phyloP scores from a whole-genome alignment of 768 basidiomycete species.

The Daedalea quercina region DNA sequence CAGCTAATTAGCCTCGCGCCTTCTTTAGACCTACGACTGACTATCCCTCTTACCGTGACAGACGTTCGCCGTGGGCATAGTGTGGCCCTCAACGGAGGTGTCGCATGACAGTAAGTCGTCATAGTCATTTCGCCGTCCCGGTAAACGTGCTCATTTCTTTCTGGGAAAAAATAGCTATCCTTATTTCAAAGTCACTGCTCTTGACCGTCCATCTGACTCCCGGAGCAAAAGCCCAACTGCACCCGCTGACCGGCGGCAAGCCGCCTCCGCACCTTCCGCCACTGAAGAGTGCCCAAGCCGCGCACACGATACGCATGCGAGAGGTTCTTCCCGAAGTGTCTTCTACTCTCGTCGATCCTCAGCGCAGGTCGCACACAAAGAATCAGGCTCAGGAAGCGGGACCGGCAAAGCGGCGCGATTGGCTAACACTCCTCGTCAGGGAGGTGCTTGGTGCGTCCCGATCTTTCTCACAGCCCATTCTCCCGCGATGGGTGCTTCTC shows the following conservation, averaged over 20 bases:
- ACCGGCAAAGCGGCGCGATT: slow-evolving; percentile 41
- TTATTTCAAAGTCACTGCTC: slow-evolving; percentile 48
- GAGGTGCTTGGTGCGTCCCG: slow-evolving; percentile 57
- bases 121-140: slow-evolving; percentile 2
- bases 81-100: slow-evolving; percentile 70
- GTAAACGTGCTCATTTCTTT: neutral
- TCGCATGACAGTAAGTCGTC: slow-evolving; percentile 47
- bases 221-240: slow-evolving; percentile 42
- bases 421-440: slow-evolving; percentile 60
- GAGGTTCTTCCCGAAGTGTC: slow-evolving; percentile 30
- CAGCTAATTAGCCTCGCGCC: slow-evolving; percentile 1
- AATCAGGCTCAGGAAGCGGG: slow-evolving; percentile 13
- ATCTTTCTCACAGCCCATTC: neutral
- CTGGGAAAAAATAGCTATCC: slow-evolving; percentile 36
- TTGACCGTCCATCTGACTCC: slow-evolving; percentile 53
- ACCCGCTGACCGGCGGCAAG: slow-evolving; percentile 28
- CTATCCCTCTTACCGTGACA: slow-evolving; percentile 17
- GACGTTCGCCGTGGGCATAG: slow-evolving; percentile 61
- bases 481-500: neutral
- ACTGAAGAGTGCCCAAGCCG: slow-evolving; percentile 43
- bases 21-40: neutral
- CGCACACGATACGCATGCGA: slow-evolving; percentile 43
- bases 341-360: neutral
- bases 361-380: neutral
- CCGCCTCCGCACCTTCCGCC: slow-evolving; percentile 41